Percentiles rank a stretch among this genome's conserved stretches.
phyloP scores from a whole-genome alignment of 192 early-diverging fungal species.

The Chytriomyces hyalinus region DNA sequence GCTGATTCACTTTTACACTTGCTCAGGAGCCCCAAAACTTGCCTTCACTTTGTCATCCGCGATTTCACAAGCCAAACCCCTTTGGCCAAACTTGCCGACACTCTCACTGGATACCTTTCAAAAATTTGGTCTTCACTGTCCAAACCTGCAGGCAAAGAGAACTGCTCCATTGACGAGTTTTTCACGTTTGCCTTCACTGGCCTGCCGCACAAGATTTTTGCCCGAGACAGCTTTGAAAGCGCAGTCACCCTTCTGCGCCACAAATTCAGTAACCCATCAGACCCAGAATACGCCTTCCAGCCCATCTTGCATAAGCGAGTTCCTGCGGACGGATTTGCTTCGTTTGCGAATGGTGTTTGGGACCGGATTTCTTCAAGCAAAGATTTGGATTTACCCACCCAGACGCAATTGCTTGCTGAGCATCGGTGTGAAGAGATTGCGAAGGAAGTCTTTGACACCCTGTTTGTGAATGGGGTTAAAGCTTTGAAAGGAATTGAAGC shows the following conservation, averaged over 20 bases:
- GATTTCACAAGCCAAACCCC: slow-evolving; percentile 92
- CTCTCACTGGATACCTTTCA: slow-evolving; percentile 81
- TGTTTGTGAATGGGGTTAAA: slow-evolving; percentile 68
- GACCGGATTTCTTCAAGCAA: slow-evolving; percentile 93
- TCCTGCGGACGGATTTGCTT: slow-evolving; percentile 93
- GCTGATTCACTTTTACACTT: slow-evolving; percentile 5
- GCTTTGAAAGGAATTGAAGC: slow-evolving; percentile 73
- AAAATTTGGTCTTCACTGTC: slow-evolving; percentile 88
- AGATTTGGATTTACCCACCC: slow-evolving; percentile 97
- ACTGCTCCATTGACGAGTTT: slow-evolving; percentile 78
- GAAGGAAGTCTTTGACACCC: slow-evolving; percentile 65
- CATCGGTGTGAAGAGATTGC: slow-evolving; percentile 98
- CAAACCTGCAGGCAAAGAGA: slow-evolving; percentile 85
- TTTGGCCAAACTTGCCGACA: slow-evolving; percentile 76
- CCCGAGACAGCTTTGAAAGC: slow-evolving; percentile 81
- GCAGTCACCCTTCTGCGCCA: slow-evolving; percentile 12
- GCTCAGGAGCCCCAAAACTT: slow-evolving; percentile 81
- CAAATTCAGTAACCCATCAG: slow-evolving; percentile 72
- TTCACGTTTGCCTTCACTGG: slow-evolving; percentile 91
- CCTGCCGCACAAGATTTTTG: slow-evolving; percentile 89
- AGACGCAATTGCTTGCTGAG: slow-evolving; percentile 96
- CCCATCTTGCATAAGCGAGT: slow-evolving; percentile 87
- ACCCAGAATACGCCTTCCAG: slow-evolving; percentile 83
- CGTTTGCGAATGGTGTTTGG: slow-evolving; percentile 94
- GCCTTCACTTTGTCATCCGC: slow-evolving; percentile 94